A percentile compares a stretch with the other conserved stretches of the same genome.
Evolutionary conservation across 164 flowering plant species (phyloP).

Genomic region (Chimonanthus praecox): DNA sequence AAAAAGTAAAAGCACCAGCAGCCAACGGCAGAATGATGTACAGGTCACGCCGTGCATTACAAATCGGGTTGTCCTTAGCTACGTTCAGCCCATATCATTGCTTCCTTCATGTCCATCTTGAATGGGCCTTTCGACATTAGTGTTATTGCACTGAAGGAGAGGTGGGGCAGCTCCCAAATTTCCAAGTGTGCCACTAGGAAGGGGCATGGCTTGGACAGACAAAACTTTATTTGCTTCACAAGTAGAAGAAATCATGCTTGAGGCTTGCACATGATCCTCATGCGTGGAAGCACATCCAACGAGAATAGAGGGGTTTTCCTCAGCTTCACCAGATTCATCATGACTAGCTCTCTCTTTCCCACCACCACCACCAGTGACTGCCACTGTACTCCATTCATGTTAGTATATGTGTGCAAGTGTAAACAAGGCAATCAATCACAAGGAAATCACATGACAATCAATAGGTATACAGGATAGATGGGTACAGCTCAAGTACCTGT

Average conservation of each 20-base stretch:
- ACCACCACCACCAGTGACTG: constrained; percentile 33
- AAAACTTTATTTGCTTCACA: constrained; percentile 28
- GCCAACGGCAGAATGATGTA: too few species aligned
- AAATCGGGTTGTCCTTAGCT: too few species aligned
- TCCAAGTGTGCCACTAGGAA: not conserved
- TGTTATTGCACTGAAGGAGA: constrained; percentile 36
- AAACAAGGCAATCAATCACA: not conserved
- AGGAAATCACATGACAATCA: not conserved
- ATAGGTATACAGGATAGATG: not conserved
- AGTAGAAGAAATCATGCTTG: constrained; percentile 12
- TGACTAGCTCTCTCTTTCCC: constrained; percentile 43
- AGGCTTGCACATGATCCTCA: constrained; percentile 13
- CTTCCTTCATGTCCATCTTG: constrained; percentile 17
- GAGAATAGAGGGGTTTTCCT: constrained; percentile 15
- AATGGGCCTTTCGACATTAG: constrained; percentile 19
- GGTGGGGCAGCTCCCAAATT: constrained; percentile 20
- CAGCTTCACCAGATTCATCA: constrained; percentile 35
- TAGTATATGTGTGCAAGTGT: not conserved
- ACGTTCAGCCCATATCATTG: not conserved
- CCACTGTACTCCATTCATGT: not conserved
- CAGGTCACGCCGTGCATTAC: not conserved
- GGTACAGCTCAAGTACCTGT: constrained; percentile 23
- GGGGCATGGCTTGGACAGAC: not conserved
- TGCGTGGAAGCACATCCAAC: constrained; percentile 20
- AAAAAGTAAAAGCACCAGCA: too few species aligned